phyloP scores from a whole-genome alignment of 805 yeast species.

The Candida rishiriensis region DNA sequence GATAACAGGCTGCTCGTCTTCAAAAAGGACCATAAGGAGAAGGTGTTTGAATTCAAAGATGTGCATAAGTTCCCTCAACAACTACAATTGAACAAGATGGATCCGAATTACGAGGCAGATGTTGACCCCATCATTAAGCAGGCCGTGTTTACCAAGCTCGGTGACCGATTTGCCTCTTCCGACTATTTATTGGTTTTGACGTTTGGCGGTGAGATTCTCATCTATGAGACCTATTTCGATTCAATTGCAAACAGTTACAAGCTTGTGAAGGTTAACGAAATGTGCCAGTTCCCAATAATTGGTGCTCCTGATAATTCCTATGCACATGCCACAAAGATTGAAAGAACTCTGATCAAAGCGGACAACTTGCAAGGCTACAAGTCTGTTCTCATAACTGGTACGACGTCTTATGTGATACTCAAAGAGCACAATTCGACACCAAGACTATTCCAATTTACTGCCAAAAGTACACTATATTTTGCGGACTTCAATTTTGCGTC shows the following conservation, averaged over 20 bases:
- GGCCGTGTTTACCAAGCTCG: constrained; percentile 57
- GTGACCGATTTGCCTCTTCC: constrained; percentile 49
- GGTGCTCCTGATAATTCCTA: constrained; percentile 83
- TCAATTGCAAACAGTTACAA: constrained; percentile 32
- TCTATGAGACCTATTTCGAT: constrained; percentile 56
- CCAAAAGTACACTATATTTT: constrained; percentile 61
- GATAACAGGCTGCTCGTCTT: constrained; percentile 70
- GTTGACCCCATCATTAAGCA: constrained; percentile 78
- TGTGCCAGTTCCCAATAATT: constrained; percentile 44
- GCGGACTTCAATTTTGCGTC: constrained; percentile 43
- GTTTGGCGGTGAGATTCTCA: constrained; percentile 72
- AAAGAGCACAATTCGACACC: constrained; percentile 63
- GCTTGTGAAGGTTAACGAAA: constrained; percentile 40
- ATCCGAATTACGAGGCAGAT: constrained; percentile 41
- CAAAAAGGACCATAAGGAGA: constrained; percentile 48
- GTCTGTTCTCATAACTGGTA: constrained; percentile 68
- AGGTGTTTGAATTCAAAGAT: constrained; percentile 48
- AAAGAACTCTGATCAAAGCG: constrained; percentile 60
- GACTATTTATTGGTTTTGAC: constrained; percentile 70
- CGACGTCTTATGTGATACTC: constrained; percentile 62
- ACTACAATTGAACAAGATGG: constrained; percentile 42
- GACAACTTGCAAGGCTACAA: constrained; percentile 54
- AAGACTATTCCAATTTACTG: constrained; percentile 61
- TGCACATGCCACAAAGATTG: constrained; percentile 62
- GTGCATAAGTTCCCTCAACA: constrained; percentile 43